Percentiles rank a stretch among this genome's conserved stretches.
Conservation (phyloP, 2,329 filamentous ascomycete genomes). For the Fusarium nurragi region DNA sequence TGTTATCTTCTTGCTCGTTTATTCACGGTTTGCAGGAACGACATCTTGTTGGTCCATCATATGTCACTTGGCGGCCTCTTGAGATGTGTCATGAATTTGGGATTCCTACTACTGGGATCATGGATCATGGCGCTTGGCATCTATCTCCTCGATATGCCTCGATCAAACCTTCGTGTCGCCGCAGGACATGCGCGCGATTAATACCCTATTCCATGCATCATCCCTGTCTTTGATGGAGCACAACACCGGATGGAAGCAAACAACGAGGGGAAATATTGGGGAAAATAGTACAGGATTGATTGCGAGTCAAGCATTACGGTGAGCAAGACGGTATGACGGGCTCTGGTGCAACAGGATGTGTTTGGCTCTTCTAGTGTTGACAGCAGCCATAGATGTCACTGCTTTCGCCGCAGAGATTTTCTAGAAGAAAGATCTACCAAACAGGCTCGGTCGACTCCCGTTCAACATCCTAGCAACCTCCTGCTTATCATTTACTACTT, state of each 20-base stretch:
- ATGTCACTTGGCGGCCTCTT: conserved; percentile 7
- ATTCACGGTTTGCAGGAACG: background rate
- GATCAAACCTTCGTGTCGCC: conserved; percentile 29
- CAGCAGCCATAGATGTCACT: conserved; percentile 23
- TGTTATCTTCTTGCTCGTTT: conserved; percentile 11
- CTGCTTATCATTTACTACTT: conserved; percentile 25
- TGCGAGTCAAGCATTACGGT: conserved; percentile 12
- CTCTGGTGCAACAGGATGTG: background rate
- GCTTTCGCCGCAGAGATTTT: conserved; percentile 15
- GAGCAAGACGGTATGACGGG: background rate
- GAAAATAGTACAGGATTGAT: conserved; percentile 4
- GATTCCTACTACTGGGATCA: conserved; percentile 9
- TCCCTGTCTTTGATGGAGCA: conserved; percentile 31
- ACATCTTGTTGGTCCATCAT: background rate
- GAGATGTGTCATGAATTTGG: background rate
- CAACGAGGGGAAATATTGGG: conserved; percentile 17
- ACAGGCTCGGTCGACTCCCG: conserved; percentile 37
- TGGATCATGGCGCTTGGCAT: conserved; percentile 27
- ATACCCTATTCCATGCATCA: conserved; percentile 31
- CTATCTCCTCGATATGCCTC: conserved; percentile 8
- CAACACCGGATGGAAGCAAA: conserved; percentile 13
- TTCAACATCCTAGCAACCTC: conserved; percentile 22
- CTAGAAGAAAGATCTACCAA: conserved; percentile 20
- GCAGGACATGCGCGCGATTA: conserved; percentile 31
- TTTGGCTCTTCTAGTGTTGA: conserved; percentile 2